phyloP scores from a whole-genome alignment of 176 grass and related monocot species.

The Aegilops umbellulata region DNA sequence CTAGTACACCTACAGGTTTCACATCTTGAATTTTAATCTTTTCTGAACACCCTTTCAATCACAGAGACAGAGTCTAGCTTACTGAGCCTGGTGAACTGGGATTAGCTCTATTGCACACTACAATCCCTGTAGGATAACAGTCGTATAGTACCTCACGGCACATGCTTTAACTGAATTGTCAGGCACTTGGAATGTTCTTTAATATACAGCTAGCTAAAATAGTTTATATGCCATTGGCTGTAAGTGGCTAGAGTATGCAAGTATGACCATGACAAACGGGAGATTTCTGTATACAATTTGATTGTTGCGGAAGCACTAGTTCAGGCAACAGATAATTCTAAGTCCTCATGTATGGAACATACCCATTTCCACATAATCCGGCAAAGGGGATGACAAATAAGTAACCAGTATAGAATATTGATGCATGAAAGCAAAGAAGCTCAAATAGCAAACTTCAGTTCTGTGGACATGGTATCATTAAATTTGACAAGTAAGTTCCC shows the following conservation, averaged over 20 bases:
- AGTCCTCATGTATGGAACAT: neutral
- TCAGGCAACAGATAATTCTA: neutral
- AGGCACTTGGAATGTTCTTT: neutral
- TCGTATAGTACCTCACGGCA: neutral
- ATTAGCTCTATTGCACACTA: neutral
- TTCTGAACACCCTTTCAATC: neutral
- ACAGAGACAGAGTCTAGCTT: neutral
- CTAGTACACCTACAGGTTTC: neutral
- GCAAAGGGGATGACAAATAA: neutral
- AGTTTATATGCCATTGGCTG: neutral
- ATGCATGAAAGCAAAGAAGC: neutral
- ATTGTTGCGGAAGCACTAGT: neutral
- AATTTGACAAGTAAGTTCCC: neutral
- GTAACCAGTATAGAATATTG: neutral
- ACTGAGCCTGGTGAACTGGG: neutral
- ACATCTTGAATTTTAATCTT: neutral
- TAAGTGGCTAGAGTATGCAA: neutral
- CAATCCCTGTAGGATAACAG: neutral
- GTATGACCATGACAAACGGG: neutral
- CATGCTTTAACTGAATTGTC: neutral
- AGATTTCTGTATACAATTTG: neutral
- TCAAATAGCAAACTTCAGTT: neutral
- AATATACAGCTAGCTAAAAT: neutral
- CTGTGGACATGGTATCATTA: neutral
- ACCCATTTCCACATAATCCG: neutral